A percentile compares a stretch with the other conserved stretches of the same genome.
These are phyloP conservation scores for Magnaporthiopsis rhizophila DNA, from an alignment of 2,329 filamentous ascomycete genomes.

Conservation along the genomic window DNA sequence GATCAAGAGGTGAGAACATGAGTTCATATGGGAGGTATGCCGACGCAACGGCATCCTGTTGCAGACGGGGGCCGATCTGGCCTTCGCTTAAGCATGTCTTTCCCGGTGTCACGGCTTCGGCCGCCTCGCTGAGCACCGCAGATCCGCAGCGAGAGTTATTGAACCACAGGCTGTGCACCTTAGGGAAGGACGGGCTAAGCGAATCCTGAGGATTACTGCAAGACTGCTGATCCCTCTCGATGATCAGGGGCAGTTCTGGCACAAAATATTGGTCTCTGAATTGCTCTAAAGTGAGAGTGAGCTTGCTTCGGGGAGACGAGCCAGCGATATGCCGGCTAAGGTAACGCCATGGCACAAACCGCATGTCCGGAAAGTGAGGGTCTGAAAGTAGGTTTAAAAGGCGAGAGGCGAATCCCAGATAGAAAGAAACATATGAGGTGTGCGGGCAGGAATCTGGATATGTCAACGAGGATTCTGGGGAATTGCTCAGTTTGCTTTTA, in stretches of 20 bases:
- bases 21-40: conserved; percentile 31
- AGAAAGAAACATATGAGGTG: neutral
- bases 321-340: neutral
- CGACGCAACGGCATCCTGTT: conserved; percentile 18
- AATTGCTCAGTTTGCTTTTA: neutral
- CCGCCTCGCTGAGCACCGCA: neutral
- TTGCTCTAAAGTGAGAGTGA: neutral
- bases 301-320: neutral
- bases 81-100: neutral
- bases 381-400: neutral
- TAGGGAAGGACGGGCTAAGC: neutral
- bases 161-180: neutral
- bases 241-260: neutral
- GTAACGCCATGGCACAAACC: neutral
- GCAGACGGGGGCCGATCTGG: neutral
- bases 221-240: neutral
- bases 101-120: neutral
- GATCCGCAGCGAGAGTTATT: neutral
- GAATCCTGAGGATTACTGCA: neutral
- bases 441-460: neutral
- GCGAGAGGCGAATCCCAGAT: neutral
- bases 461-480: neutral
- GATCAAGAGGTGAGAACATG: conserved; percentile 13
- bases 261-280: neutral
- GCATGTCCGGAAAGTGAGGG: neutral